phyloP scores from a whole-genome alignment of 2,329 filamentous ascomycete species.

The Trichothecium roseum region DNA sequence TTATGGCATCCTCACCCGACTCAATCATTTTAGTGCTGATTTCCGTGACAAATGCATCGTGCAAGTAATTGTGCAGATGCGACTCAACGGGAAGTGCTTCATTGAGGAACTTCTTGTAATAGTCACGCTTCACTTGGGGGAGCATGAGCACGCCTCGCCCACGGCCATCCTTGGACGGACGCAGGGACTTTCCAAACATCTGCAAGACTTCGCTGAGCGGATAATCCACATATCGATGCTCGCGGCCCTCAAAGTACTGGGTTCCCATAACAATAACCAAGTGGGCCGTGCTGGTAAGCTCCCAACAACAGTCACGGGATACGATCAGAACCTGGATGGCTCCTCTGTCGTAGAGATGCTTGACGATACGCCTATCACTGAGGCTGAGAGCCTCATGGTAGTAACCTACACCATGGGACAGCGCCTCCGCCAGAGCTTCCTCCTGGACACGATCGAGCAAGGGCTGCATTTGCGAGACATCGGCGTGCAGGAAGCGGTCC shows the following conservation, averaged over 20 bases:
- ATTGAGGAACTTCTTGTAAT: slow-evolving; percentile 97
- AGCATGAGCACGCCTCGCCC: slow-evolving; percentile 95
- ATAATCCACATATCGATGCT: slow-evolving; percentile 96
- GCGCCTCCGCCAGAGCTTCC: slow-evolving; percentile 73
- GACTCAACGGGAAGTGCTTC: slow-evolving; percentile 94
- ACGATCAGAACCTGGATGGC: slow-evolving; percentile 75
- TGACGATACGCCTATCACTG: slow-evolving; percentile 87
- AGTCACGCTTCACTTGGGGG: slow-evolving; percentile 85
- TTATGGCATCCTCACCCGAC: slow-evolving; percentile 92
- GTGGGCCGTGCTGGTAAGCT: slow-evolving; percentile 78
- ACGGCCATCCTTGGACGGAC: slow-evolving; percentile 66
- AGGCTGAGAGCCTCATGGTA: slow-evolving; percentile 88
- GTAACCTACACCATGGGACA: slow-evolving; percentile 92
- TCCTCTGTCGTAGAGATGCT: slow-evolving; percentile 80
- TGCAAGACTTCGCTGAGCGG: slow-evolving; percentile 88
- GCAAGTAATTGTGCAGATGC: slow-evolving; percentile 80
- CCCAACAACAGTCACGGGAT: slow-evolving; percentile 88
- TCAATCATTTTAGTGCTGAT: slow-evolving; percentile 93
- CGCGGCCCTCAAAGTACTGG: slow-evolving; percentile 91
- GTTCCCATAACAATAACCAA: slow-evolving; percentile 96
- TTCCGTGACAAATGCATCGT: slow-evolving; percentile 94
- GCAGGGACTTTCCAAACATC: slow-evolving; percentile 92
- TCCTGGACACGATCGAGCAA: slow-evolving; percentile 79
- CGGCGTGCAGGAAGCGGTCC: slow-evolving; percentile 83
- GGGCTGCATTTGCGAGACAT: slow-evolving; percentile 70